Evolutionary conservation across 345 rosid genomes (phyloP).

Genomic region (Combretum micranthum): DNA sequence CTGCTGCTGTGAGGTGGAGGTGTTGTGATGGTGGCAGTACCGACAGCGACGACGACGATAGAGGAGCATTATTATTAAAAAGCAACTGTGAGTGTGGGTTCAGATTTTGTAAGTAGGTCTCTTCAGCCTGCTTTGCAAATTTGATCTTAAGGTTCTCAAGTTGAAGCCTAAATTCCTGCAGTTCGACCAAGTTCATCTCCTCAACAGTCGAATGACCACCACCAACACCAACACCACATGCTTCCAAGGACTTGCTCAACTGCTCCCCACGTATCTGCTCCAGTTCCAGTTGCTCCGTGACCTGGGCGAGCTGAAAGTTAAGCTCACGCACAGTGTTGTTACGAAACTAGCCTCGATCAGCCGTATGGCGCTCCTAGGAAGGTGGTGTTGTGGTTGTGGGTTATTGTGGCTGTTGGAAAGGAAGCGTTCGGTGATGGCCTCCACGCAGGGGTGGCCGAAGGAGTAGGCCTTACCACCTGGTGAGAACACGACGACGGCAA

Average conservation of each 20-base stretch:
- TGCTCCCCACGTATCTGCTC: conserved; percentile 21
- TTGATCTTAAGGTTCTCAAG: conserved; percentile 22
- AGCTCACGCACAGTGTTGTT: conserved; percentile 20
- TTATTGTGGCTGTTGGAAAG: conserved; percentile 12
- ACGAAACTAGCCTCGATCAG: conserved; percentile 25
- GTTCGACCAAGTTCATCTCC: conserved; percentile 15
- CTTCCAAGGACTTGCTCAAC: conserved; percentile 11
- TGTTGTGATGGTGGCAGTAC: too few species aligned
- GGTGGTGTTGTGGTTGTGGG: not conserved
- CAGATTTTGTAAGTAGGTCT: conserved; percentile 8
- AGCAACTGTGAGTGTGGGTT: conserved; percentile 1
- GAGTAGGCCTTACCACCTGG: conserved; percentile 44
- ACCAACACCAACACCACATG: conserved; percentile 9
- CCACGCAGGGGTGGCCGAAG: conserved; percentile 54
- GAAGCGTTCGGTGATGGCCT: conserved; percentile 22
- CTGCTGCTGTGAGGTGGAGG: too few species aligned
- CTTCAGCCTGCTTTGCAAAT: conserved; percentile 10
- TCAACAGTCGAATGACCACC: conserved; percentile 21
- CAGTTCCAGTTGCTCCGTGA: conserved; percentile 17
- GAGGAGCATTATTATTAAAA: too few species aligned
- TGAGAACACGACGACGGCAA: conserved; percentile 40
- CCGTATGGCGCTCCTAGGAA: not conserved
- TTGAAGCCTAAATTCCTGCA: conserved; percentile 15
- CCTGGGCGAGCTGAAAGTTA: conserved; percentile 14
- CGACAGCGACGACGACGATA: too few species aligned